Percentiles rank a stretch among this genome's conserved stretches.
These are phyloP conservation scores for Fusarium sp. DNA, from an alignment of 2,329 filamentous ascomycete genomes.

Conservation along the genomic window DNA sequence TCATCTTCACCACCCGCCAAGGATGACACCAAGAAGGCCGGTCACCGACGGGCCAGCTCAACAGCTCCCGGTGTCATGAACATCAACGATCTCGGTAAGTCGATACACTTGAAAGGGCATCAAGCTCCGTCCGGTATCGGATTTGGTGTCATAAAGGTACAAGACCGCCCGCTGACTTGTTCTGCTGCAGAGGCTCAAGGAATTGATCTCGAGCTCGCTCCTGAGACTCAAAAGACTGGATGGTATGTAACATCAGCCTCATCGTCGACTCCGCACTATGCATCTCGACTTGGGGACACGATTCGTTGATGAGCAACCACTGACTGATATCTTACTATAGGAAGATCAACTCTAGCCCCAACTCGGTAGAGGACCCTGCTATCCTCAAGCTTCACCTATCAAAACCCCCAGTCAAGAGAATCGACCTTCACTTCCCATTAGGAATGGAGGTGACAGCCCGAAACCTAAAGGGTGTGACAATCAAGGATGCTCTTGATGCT, in stretches of 20 bases:
- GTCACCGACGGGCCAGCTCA: slow-evolving; percentile 77
- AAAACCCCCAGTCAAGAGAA: slow-evolving; percentile 87
- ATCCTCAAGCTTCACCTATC: slow-evolving; percentile 83
- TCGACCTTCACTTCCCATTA: slow-evolving; percentile 90
- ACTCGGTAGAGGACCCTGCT: slow-evolving; percentile 81
- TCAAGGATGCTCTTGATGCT: slow-evolving; percentile 95
- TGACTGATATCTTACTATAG: slow-evolving; percentile 56
- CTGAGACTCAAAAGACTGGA: slow-evolving; percentile 86
- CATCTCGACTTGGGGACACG: background rate
- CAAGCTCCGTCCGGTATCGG: slow-evolving; percentile 24
- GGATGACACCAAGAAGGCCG: slow-evolving; percentile 51
- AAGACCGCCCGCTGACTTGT: slow-evolving; percentile 26
- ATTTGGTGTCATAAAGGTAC: background rate
- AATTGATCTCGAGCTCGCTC: slow-evolving; percentile 75
- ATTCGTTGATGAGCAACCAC: background rate
- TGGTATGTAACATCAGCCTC: slow-evolving; percentile 68
- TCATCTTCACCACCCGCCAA: slow-evolving; percentile 74
- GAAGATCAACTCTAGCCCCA: slow-evolving; percentile 92
- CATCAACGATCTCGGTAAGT: slow-evolving; percentile 84
- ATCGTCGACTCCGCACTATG: slow-evolving; percentile 2
- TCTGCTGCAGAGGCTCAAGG: slow-evolving; percentile 71
- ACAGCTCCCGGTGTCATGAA: slow-evolving; percentile 73
- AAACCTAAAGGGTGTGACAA: slow-evolving; percentile 93
- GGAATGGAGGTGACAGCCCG: slow-evolving; percentile 88
- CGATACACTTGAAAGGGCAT: background rate